Base-by-base conservation (phyloP, 140 eudicot genomes). In the Senecio squalidus region DNA sequence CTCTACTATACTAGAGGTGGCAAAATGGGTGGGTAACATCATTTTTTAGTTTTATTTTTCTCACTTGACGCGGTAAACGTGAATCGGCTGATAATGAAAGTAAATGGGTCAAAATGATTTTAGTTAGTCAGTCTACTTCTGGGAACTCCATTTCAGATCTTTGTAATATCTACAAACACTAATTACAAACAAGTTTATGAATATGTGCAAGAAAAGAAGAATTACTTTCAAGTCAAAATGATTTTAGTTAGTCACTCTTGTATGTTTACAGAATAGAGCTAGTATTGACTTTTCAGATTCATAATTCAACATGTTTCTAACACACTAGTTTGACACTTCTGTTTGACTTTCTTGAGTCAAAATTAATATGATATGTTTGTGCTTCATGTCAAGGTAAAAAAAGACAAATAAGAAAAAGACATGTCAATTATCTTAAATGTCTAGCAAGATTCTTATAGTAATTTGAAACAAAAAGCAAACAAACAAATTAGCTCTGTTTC, bases 211-310 rank as follows among this genome's bases (percentile, higher is more conserved):
- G n/a, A 10, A 48, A 3, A 3, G 21, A 21, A 15, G 0, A 9
- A 4, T 6, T 82, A 80, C 94, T 59, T 72, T 65, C 66, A 64
- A 69, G 58, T 84, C 88, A 47, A 62, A 26, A 45, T n/a, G 0
- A 3, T 33, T 25, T 23, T n/a, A n/a, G n/a, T 13, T 45, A 46
- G 17, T 21, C 51, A 34, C 17, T 43, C 39, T 22, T 30, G 57
- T n/a, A n/a, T n/a, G n/a, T n/a, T n/a, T n/a, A n/a, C n/a, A n/a
- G n/a, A n/a, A n/a, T n/a, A n/a, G n/a, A n/a, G n/a, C 44, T 49
- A 5, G 21, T 38, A 24, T 64, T 63, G 71, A 55, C 59, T 55
- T 43, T 46, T 47, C 11, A 53, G 38, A 45, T 25, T 45, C 46
- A 34, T 10, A 14, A 18, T 53, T 66, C 28, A 58, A 48, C 11